Conservation (phyloP, 495 filamentous ascomycete species). For the Amniculicola lignicola region DNA sequence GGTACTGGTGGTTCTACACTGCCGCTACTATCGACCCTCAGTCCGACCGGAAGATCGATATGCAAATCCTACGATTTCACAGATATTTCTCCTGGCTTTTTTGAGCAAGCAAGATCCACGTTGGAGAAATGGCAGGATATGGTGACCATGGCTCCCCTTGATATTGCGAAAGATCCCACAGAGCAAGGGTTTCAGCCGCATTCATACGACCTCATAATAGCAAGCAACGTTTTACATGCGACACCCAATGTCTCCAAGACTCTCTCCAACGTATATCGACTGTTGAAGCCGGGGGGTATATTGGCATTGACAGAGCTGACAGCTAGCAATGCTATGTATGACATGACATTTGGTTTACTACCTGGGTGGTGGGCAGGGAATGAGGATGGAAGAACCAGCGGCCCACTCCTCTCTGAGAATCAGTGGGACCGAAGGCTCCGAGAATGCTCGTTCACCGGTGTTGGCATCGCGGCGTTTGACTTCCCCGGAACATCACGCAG, state of each 20-base stretch:
- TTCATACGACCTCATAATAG: slow-evolving; percentile 10
- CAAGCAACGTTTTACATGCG: slow-evolving; percentile 5
- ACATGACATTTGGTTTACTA: neutral
- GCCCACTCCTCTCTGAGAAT: neutral
- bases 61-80: slow-evolving; percentile 1
- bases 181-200: slow-evolving; percentile 10
- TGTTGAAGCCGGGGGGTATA: slow-evolving; percentile 4
- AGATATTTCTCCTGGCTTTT: slow-evolving; percentile 6
- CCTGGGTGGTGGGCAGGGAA: slow-evolving; percentile 6
- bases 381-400: neutral
- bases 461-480: neutral
- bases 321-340: neutral
- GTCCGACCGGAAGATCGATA: neutral
- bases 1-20: slow-evolving; percentile 6
- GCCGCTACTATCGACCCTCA: neutral
- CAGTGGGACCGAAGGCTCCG: neutral
- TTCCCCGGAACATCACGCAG: neutral
- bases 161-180: slow-evolving; percentile 3
- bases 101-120: neutral
- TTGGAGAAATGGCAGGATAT: neutral
- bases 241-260: neutral
- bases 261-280: neutral
- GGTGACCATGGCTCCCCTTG: neutral
- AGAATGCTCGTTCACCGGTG: neutral
- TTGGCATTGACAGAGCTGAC: neutral